These are phyloP conservation scores for Persicaria tinctoria DNA, from an alignment of 148 eudicot genomes.

Conservation along the genomic window DNA sequence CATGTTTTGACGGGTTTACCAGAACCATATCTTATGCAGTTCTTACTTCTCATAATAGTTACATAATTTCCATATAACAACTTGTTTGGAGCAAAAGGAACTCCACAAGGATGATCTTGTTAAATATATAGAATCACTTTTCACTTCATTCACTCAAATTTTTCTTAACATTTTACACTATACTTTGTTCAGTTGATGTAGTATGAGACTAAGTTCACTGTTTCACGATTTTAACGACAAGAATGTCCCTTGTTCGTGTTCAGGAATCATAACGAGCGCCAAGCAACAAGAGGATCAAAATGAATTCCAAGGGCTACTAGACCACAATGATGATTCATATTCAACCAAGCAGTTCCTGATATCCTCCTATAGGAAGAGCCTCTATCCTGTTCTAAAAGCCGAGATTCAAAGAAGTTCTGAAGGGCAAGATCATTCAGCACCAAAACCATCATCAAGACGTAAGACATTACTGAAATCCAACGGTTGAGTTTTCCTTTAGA, in stretches of 20 bases:
- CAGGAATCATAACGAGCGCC: constrained; percentile 8
- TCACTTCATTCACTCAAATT: neutral
- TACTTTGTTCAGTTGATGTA: neutral
- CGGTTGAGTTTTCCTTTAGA: neutral
- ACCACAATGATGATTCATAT: constrained; percentile 38
- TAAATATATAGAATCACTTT: neutral
- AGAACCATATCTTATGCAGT: too few relatives aligned
- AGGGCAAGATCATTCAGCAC: constrained; percentile 16
- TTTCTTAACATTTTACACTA: neutral
- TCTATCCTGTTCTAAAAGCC: constrained; percentile 43
- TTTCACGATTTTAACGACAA: neutral
- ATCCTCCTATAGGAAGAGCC: constrained; percentile 47
- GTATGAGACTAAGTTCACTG: neutral
- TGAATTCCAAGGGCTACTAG: constrained; percentile 28
- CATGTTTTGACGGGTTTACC: too few relatives aligned
- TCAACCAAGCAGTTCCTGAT: constrained; percentile 49
- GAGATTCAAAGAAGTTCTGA: constrained; percentile 26
- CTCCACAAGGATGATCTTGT: neutral
- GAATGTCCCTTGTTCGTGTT: neutral
- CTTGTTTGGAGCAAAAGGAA: too few relatives aligned
- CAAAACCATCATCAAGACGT: constrained; percentile 41
- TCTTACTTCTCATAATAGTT: too few relatives aligned
- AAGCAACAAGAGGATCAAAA: constrained; percentile 20
- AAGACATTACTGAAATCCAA: constrained; percentile 1
- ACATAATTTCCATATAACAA: too few relatives aligned